Evolutionary conservation across 2,329 filamentous ascomycete genomes (phyloP).

Genomic region (Alternaria viburni): DNA sequence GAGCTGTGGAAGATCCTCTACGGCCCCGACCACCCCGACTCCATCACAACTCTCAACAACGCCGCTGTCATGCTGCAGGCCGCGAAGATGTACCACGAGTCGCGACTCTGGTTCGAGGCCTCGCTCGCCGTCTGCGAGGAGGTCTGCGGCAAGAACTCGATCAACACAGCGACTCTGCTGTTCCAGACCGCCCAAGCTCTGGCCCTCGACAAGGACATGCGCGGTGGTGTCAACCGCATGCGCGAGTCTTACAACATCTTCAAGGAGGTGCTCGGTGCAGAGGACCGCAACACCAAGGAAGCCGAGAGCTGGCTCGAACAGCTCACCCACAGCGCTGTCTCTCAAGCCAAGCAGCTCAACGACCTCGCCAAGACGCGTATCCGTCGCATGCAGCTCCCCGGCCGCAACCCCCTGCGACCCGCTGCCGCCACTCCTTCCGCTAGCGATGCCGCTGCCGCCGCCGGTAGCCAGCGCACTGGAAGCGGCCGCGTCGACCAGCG

Average conservation of each 20-base stretch:
- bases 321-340: slow-evolving; percentile 92
- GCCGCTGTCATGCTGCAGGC: slow-evolving; percentile 98
- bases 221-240: slow-evolving; percentile 90
- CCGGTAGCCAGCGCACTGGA: slow-evolving; percentile 46
- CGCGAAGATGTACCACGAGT: slow-evolving; percentile 92
- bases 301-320: slow-evolving; percentile 96
- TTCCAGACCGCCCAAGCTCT: slow-evolving; percentile 97
- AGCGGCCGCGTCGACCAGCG: slow-evolving; percentile 68
- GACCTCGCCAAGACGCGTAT: slow-evolving; percentile 77
- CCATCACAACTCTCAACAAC: slow-evolving; percentile 98
- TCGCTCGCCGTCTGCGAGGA: slow-evolving; percentile 88
- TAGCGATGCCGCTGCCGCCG: slow-evolving; percentile 53
- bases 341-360: slow-evolving; percentile 91
- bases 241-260: slow-evolving; percentile 97
- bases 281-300: slow-evolving; percentile 98
- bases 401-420: slow-evolving; percentile 60
- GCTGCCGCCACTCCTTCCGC: slow-evolving; percentile 67
- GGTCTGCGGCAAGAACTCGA: slow-evolving; percentile 85
- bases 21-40: slow-evolving; percentile 90
- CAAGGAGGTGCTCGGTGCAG: slow-evolving; percentile 80
- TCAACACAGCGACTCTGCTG: slow-evolving; percentile 91
- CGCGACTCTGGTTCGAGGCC: slow-evolving; percentile 94
- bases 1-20: slow-evolving; percentile 98
- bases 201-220: slow-evolving; percentile 93
- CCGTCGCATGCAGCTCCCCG: slow-evolving; percentile 71